These are phyloP conservation scores for Plasmopara muralis DNA, from an alignment of 352 stramenopile species.

Conservation along the genomic window DNA sequence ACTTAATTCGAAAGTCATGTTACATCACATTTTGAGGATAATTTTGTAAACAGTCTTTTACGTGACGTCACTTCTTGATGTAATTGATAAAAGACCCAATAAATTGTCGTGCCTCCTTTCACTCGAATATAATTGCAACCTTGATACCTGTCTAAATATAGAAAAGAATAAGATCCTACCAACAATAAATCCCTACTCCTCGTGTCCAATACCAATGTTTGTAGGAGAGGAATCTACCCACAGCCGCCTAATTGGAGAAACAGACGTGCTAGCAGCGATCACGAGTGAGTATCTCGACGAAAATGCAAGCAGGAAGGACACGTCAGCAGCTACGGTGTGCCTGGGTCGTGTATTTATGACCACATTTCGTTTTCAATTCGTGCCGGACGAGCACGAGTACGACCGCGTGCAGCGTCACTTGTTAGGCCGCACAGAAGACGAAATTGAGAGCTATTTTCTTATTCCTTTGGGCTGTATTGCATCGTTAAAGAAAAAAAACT, in stretches of 20 bases:
- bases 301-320: constrained; percentile 48
- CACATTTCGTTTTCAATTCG: constrained; percentile 80
- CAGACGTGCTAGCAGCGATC: constrained; percentile 68
- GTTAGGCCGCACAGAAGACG: constrained; percentile 44
- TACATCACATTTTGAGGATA: no score
- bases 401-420: constrained; percentile 46
- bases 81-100: no score
- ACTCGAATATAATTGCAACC: no score
- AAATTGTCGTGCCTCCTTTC: no score
- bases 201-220: no score
- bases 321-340: constrained; percentile 48
- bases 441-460: constrained; percentile 74
- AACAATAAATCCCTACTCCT: no score
- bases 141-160: no score
- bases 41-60: no score
- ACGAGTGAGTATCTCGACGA: constrained; percentile 72
- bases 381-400: constrained; percentile 52
- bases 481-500: constrained; percentile 76
- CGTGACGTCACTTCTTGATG: no score
- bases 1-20: no score
- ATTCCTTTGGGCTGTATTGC: constrained; percentile 67
- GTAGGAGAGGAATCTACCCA: constrained; percentile 2
- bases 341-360: constrained; percentile 76
- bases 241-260: constrained; percentile 57
- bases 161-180: no score